Base-by-base conservation (phyloP, 2,329 filamentous ascomycete species). In the Calonectria hawksworthii region DNA sequence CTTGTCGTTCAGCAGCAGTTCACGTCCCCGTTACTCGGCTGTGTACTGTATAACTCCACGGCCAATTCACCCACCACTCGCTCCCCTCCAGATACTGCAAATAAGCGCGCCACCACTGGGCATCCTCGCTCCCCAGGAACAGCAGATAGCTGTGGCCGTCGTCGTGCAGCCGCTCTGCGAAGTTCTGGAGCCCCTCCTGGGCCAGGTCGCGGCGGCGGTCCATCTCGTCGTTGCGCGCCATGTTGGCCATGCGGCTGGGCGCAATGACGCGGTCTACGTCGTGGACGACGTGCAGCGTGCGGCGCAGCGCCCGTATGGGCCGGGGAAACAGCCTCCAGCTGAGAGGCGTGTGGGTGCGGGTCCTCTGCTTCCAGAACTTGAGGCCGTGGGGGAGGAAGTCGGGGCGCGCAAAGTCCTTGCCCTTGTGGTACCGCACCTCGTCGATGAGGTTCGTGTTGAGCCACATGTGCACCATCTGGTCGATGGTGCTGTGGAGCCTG, bases 391-490 rank as follows among this genome's bases (percentile, higher is more conserved):
- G 30, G n/a, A 64, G 44, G 44, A 68, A 21, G 3, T 67, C 32
- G 8, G 65, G 64, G 2, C 71, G 65, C 18, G 71, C 71, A 59
- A 73, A 73, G 36, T 69, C 71, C 56, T 73, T 73, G 54, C 47
- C 71, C 36, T 73, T 69, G 71, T 73, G 65, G 66, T 73, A 69
- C 47, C 38, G 50, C 59, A 69, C 71, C 30, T 73, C 71, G 56
- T 73, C 71, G n/a, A 73, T 30, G 36, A 73, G 65, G 66, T 73
- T 73, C 16, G 71, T 73, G 47, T 13, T 69, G n/a, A 73, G 71
- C 71, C 71, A 73, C 71, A 73, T 69, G 71, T 56, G 50, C 21
- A 54, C 71, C 71, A 69, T 69, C 66, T 69, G 66, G 50, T 73
- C 71, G 8, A 73, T 73, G 23, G 71, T 73, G 50, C 30, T 47